A percentile compares a stretch with the other conserved stretches of the same genome.
These are phyloP conservation scores for Hirschfeldia incana DNA, from an alignment of 345 rosid genomes.

Conservation along the genomic window DNA sequence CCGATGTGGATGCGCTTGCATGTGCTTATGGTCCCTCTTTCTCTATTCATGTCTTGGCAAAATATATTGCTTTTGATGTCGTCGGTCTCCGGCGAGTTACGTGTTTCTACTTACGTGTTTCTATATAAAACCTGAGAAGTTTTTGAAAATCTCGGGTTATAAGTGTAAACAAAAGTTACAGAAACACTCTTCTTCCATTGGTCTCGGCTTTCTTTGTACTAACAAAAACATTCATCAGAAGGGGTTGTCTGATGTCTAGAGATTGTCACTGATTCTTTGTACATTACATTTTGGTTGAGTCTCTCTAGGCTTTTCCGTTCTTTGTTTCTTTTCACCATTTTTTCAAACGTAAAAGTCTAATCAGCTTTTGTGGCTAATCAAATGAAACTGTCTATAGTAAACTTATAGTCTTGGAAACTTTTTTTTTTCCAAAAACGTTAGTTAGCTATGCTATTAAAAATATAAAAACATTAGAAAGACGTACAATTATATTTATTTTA, in stretches of 20 bases:
- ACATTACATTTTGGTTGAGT: constrained; percentile 24
- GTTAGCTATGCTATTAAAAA: neutral
- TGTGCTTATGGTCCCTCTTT: constrained; percentile 37
- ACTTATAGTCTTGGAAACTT: neutral
- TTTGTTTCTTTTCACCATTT: neutral
- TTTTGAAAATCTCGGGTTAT: neutral
- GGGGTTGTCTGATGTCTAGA: constrained; percentile 38
- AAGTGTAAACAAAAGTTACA: constrained; percentile 22
- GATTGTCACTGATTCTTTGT: constrained; percentile 31
- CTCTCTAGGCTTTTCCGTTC: neutral
- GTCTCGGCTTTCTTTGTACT: constrained; percentile 26
- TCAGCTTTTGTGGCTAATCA: constrained; percentile 23
- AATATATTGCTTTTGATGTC: constrained; percentile 14
- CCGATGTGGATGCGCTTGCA: neutral
- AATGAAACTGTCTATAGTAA: constrained; percentile 6
- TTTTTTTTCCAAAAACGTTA: too few relatives aligned
- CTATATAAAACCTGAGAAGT: neutral
- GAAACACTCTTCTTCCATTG: constrained; percentile 17
- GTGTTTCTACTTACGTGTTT: constrained; percentile 37
- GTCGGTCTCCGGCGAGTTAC: constrained; percentile 21
- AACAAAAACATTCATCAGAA: constrained; percentile 24
- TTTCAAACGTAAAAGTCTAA: constrained; percentile 17
- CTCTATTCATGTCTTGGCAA: constrained; percentile 19
- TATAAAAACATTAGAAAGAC: too few relatives aligned
- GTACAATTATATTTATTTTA: too few relatives aligned